Base-by-base conservation (phyloP, 1,284 basidiomycete species). In the Heliocybe sulcata region DNA sequence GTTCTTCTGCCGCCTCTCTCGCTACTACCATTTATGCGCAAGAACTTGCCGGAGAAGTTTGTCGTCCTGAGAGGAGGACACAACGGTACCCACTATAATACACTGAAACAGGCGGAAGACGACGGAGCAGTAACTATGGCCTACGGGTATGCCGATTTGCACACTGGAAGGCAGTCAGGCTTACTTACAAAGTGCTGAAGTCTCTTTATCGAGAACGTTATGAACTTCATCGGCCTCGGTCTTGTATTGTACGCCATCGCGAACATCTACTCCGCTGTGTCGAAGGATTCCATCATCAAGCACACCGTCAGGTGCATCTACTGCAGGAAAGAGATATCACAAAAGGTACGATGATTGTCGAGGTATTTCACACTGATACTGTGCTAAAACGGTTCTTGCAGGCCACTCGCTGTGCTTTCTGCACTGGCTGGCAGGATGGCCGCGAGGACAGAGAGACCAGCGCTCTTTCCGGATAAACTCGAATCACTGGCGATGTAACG, bases 121-220 rank as follows among this genome's bases (percentile, higher is more conserved):
- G 71, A 74, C 49, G 72, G 72, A 4, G 71, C 72, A 12, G 65
- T 72, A 1, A 67, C 69, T 2, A 58, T 72, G 33, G 65, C 66
- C 16, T 73, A 67, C 22, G 72, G 52, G 52, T 53, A n/a, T 35
- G 38, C 38, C 20, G 3, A 10, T 26, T 31, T 9, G 20, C 12
- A n/a, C 6, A 9, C 47, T 26, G 4, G 8, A 49, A 16, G 4
- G 20, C 22, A 26, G 4, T 8, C n/a, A n/a, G 47, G n/a, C n/a
- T n/a, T 49, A 25, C 27, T 16, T 4, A 20, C 23, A 6, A 29
- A 22, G 20, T 49, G 16, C 23, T 38, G 14, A 9, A 52, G 72
- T 33, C 60, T 58, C 12, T 74, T 74, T 55, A 16, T 70, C 11
- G 65, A 69, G 50, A 56, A 66, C 26, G 35, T 70, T 2, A 51